A percentile compares a stretch with the other conserved stretches of the same genome.
Evolutionary conservation across 2,329 filamentous ascomycete species (phyloP).

Genomic region (Pseudogymnoascus verrucosus): DNA sequence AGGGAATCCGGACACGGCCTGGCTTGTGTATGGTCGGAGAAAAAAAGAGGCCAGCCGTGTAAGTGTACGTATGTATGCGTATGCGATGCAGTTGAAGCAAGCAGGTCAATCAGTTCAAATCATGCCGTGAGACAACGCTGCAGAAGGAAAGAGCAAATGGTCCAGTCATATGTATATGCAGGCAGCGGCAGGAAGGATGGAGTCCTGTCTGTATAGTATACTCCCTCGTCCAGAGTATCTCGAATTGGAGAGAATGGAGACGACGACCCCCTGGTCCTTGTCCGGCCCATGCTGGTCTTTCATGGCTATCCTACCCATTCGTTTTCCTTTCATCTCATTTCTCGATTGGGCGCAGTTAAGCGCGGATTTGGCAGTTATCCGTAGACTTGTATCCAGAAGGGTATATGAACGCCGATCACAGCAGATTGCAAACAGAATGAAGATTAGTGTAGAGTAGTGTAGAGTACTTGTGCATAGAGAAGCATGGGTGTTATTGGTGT

Average conservation of each 20-base stretch:
- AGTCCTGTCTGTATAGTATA: neutral
- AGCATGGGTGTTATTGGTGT: neutral
- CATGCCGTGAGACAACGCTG: neutral
- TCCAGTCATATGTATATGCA: constrained; percentile 5
- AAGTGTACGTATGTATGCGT: neutral
- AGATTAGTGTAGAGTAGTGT: neutral
- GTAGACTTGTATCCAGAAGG: neutral
- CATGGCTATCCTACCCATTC: neutral
- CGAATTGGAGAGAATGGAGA: neutral
- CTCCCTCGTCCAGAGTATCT: neutral
- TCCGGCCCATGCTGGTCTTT: neutral
- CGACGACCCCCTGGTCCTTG: neutral
- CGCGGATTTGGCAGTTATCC: constrained; percentile 2
- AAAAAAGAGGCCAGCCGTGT: neutral
- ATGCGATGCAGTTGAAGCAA: neutral
- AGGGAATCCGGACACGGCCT: neutral
- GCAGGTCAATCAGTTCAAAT: neutral
- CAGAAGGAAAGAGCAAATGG: constrained; percentile 1
- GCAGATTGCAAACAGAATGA: constrained; percentile 4
- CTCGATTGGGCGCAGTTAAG: constrained; percentile 4
- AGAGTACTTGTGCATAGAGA: neutral
- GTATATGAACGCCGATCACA: neutral
- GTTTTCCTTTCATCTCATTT: neutral
- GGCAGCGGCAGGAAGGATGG: neutral
- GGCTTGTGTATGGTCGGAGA: neutral